Base-by-base conservation (phyloP, 1,284 basidiomycete species). In the Ganoderma sinense region DNA sequence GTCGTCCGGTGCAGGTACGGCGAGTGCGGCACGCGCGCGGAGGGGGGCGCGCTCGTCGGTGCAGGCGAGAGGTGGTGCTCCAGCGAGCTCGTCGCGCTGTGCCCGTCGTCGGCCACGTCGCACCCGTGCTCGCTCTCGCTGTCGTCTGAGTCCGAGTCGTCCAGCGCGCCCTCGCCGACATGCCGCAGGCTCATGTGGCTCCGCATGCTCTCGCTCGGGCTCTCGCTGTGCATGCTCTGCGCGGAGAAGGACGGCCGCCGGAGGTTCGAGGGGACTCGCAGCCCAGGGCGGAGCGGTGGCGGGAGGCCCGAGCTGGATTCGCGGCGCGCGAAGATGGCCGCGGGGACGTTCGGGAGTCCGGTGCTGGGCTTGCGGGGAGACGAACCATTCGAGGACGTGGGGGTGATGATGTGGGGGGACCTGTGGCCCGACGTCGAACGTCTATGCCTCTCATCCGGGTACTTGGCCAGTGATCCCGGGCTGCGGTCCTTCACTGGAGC, bases 101-200 rank as follows among this genome's bases (percentile, higher is more conserved):
- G 23, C 51, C 59, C 40, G 61, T 69, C 31, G 64, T 68, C 36
- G 23, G 83, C 81, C 31, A 84, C 82, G 29, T 84, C 84, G 61
- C 81, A 84, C n/a, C 67, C 82, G 20, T 78, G 80, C 45, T 80
- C 80, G 73, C 78, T 80, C 7, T 69, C 82, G 26, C 81, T 82
- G 23, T 83, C 85, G 1, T 83, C 85, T 1, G 90, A 91, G 79
- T 93, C 92, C 0, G 91, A 93, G 75, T 93, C 91, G 71, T 91
- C 90, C 13, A 94, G 80, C 2, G 91, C 91, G 29, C 93, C 92
- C 75, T 94, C 93, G 14, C 93, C 93, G 2, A 91, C 87, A 73
- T 93, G 87, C 2, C 87, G 82, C 41, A 87, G 79, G 61, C 73
- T 69, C 69, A 74, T 36, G 23, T 68, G 67, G 62, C 73, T 66